Evolutionary conservation across 352 stramenopile species (phyloP), one percentile per base, ranked within the genome.

Genomic region (Thalassiosira delicatula): DNA sequence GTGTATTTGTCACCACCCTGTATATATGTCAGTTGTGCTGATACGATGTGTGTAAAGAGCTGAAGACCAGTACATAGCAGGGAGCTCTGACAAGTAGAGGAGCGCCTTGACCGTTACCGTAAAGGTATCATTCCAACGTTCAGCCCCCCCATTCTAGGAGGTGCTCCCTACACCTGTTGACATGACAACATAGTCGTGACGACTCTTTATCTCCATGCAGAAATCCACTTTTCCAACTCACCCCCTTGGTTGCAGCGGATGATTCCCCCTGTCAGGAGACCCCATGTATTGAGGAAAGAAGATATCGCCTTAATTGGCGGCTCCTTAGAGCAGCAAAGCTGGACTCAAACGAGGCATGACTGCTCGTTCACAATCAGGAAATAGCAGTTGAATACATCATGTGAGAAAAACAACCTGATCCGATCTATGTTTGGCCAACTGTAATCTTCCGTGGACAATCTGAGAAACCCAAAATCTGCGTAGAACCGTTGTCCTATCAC

Each of bases 31-130:
- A 11, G 27, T 82, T 76, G 25, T 76, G 57, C 7, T 76, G n/a
- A 30, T 72, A 82, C 12, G 67, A 44, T 0, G 42, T 46, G 49
- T 82, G 74, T 19, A 76, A 1, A 1, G 68, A 37, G 63, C 54
- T n/a, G 42, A 40, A 14, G 73, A 81, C 73, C 73, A 81, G 37
- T 81, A 81, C 29, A 72, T 62, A 30, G 74, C 54, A 35, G 53
- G 42, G 14, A 76, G 46, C 17, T 37, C 54, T 29, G 53, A 19
- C n/a, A 54, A 53, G 71, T 76, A 76, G 1, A 82, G 51, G 0
- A 82, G 25, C 1, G 44, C 62, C 17, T 57, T 54, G 17, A 66
- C 40, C 14, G 37, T 54, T 3, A 70, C 4, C 8, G 56, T 66
- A 14, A 82, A n/a, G 11, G 42, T 76, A 17, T 57, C 42, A 53